Evolutionary conservation across 2,329 filamentous ascomycete genomes (phyloP), one percentile per base, ranked within the genome.

Genomic region (Colletotrichum tofieldiae): DNA sequence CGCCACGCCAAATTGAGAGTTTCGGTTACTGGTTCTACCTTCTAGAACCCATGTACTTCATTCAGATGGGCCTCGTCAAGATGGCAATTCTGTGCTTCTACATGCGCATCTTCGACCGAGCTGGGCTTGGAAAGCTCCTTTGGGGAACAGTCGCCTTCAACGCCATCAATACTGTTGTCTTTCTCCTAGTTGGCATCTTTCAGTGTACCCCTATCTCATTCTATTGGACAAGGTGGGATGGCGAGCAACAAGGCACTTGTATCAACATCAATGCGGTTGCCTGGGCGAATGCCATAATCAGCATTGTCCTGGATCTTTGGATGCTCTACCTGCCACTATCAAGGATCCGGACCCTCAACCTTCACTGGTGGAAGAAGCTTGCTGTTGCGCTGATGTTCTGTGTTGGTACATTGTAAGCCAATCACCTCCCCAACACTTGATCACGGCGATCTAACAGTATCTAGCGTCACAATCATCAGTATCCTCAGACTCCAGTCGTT

Each of bases 191-290:
- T 2, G 78, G 75, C 5, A 77, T 82, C 1, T 81, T 84, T 9
- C 80, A 85, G 45, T 85, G 84, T 62, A 77, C 75, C 1, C 84
- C 85, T 0, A 76, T 86, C 0, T 72, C 70, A 5, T 84, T 79
- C 49, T 82, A 82, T 68, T 87, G 85, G 85, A 77, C 73, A 0
- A 77, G 77, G 12, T 86, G 84, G 83, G 82, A 84, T 18, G 81
- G 81, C 0, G 77, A 82, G 23, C 79, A 82, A 4, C 45, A 75
- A 0, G 86, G 86, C 1, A 77, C 61, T 5, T 87, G 86, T 67
- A 76, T 85, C 62, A 78, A 86, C 51, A 77, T 82, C 18, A 83
- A 81, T 51, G 75, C 77, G 0, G 80, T 84, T 35, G 80, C 79
- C 1, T 87, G 84, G 83, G 80, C 81, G 26, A 83, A 85, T 43